Evolutionary conservation across 2,329 filamentous ascomycete species (phyloP), one percentile per base, ranked within the genome.

Genomic region (Calcarisporium arbuscula): DNA sequence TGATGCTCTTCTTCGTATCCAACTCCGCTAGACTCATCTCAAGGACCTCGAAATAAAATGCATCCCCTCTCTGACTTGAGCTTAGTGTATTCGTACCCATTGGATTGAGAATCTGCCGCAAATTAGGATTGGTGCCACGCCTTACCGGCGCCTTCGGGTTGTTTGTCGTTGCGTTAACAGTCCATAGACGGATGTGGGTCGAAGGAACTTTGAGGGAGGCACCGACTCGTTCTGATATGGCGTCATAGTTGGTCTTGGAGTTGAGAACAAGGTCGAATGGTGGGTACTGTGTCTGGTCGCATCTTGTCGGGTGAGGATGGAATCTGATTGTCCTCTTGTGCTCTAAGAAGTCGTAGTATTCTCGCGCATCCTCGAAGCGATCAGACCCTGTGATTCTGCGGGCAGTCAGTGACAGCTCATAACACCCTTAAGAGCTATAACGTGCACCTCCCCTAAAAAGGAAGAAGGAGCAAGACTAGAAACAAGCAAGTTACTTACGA

Each of bases 21-120:
- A 94, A 71, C 58, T 98, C 94, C 17, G 85, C 84, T 30, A 98
- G 64, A 50, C 87, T 95, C 68, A 95, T 94, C 43, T 98, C 92
- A 26, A 98, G 66, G 19, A 96, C 77, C 57, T 98, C 92, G 53
- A 89, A 98, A 58, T 82, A 96, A 34, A 98, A 68, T 1, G 82
- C 77, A 58, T 96, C 90, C 15, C 73, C 64, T 35, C 80, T 74
- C 52, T 88, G 84, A 20, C 72, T 79, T 37, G 74, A 74, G 46
- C 80, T 84, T 32, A 82, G 72, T 46, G 87, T 83, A 9, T 73
- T 73, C 12, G 56, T 49, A 34, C 85, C 85, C 34, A 81, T 77
- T 9, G 85, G 81, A 41, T 77, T 80, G 12, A 98, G 70, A 28
- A 96, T 94, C 43, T 77, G 80, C 34, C 75, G 72, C 10, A 98